phyloP scores from a whole-genome alignment of 2,329 filamentous ascomycete species.

The Aaosphaeria arxii region DNA sequence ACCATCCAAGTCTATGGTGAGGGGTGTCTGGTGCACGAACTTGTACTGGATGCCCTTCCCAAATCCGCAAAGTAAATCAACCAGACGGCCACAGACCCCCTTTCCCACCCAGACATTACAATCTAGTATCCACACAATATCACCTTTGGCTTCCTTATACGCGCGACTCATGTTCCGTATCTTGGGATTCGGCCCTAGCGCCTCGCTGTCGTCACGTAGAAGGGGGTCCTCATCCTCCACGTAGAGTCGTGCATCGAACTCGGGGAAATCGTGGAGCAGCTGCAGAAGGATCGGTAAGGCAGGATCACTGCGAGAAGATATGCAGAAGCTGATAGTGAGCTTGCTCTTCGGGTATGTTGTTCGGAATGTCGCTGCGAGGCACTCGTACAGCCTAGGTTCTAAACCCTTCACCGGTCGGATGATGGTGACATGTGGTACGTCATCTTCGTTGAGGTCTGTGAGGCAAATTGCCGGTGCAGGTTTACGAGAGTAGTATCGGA shows the following conservation, averaged over 20 bases:
- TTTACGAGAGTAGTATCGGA: conserved; percentile 51
- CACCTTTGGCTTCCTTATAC: conserved; percentile 80
- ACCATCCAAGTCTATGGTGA: conserved; percentile 69
- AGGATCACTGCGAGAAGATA: conserved; percentile 71
- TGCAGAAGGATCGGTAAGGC: conserved; percentile 71
- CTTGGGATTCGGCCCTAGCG: conserved; percentile 93
- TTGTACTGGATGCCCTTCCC: conserved; percentile 62
- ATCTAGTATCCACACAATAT: conserved; percentile 92
- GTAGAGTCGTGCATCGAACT: conserved; percentile 67
- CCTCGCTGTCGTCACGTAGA: conserved; percentile 54
- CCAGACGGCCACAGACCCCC: conserved; percentile 80
- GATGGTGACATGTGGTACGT: conserved; percentile 79
- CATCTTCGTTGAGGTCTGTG: conserved; percentile 28
- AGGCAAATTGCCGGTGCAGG: conserved; percentile 44
- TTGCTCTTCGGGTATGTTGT: conserved; percentile 77
- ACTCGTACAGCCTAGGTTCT: conserved; percentile 87
- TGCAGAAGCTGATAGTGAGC: conserved; percentile 77
- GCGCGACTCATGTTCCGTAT: conserved; percentile 94
- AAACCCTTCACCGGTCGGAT: conserved; percentile 92
- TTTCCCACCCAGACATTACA: conserved; percentile 91
- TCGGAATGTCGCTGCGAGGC: conserved; percentile 78
- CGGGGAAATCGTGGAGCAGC: conserved; percentile 70
- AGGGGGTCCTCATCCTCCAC: conserved; percentile 79
- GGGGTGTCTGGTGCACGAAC: conserved; percentile 89
- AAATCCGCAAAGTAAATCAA: conserved; percentile 77